These are phyloP conservation scores for Venturia aucupariae DNA, from an alignment of 2,329 filamentous ascomycete species.

Conservation along the genomic window DNA sequence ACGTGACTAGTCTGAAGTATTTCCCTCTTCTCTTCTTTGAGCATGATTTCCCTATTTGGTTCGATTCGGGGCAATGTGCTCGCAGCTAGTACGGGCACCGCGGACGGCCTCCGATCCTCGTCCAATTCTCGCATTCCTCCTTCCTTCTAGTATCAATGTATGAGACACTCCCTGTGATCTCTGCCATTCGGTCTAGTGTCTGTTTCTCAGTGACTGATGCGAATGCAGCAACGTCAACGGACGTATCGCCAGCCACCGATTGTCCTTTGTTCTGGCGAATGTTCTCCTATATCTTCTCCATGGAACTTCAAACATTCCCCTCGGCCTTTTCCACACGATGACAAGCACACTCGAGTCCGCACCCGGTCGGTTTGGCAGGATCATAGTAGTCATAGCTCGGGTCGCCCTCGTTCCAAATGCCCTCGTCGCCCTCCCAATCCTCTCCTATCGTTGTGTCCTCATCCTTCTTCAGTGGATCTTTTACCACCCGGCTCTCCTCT, in stretches of 20 bases:
- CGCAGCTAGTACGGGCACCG: no score
- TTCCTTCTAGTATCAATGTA: no score
- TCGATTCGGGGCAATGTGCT: no score
- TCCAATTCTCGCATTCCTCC: no score
- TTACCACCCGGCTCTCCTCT: conserved; percentile 31
- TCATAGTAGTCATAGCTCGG: conserved; percentile 41
- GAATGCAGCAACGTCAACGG: neutral
- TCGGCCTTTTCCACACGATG: neutral
- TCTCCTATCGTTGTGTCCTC: conserved; percentile 24
- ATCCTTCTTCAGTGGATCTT: conserved; percentile 19
- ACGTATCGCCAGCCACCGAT: neutral
- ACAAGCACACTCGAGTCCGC: conserved; percentile 22
- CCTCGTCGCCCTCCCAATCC: conserved; percentile 20
- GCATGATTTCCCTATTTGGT: no score
- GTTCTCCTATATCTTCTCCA: neutral
- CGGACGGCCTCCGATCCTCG: no score
- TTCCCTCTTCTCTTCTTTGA: no score
- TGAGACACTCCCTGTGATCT: no score
- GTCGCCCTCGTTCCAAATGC: conserved; percentile 20
- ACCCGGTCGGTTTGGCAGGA: conserved; percentile 43
- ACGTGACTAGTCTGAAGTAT: no score
- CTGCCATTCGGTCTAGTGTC: no score
- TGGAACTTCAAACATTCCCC: neutral
- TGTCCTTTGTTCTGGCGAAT: neutral
- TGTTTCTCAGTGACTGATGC: neutral